These are phyloP conservation scores for Diplocarpon rosae DNA, from an alignment of 2,329 filamentous ascomycete species.

Conservation along the genomic window DNA sequence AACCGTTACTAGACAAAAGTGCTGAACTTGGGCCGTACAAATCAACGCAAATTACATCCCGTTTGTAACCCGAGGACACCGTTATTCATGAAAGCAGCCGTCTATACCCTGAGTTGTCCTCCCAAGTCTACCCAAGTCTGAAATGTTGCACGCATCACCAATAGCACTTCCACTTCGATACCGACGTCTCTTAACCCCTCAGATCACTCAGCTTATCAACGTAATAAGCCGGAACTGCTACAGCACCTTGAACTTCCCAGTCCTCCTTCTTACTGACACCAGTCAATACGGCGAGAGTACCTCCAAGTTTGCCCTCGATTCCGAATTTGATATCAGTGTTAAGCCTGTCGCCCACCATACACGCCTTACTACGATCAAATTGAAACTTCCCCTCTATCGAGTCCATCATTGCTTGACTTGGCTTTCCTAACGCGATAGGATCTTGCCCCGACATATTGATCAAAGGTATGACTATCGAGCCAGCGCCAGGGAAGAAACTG, in stretches of 20 bases:
- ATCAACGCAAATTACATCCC: too few species aligned
- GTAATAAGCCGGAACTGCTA: conserved; percentile 69
- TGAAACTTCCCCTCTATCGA: conserved; percentile 93
- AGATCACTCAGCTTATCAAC: conserved; percentile 78
- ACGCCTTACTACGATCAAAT: conserved; percentile 72
- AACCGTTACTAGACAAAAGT: too few species aligned
- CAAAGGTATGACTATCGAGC: conserved; percentile 68
- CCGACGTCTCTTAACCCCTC: conserved; percentile 25
- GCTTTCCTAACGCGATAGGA: conserved; percentile 79
- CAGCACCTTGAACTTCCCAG: conserved; percentile 57
- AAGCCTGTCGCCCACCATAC: conserved; percentile 90
- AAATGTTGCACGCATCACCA: too few species aligned
- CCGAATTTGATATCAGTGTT: conserved; percentile 97
- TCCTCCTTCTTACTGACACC: conserved; percentile 82
- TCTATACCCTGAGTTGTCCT: too few species aligned
- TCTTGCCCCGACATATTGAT: conserved; percentile 58
- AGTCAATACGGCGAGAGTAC: conserved; percentile 82
- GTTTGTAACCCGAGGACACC: too few species aligned
- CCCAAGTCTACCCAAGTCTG: too few species aligned
- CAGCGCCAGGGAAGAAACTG: conserved; percentile 83
- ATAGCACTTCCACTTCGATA: too few species aligned
- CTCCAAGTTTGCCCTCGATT: conserved; percentile 78
- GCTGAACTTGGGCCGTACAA: too few species aligned
- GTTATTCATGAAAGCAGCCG: too few species aligned
- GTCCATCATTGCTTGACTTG: conserved; percentile 99